Evolutionary conservation across 805 yeast species (phyloP).

Genomic region (Tetrapisispora fleetii): DNA sequence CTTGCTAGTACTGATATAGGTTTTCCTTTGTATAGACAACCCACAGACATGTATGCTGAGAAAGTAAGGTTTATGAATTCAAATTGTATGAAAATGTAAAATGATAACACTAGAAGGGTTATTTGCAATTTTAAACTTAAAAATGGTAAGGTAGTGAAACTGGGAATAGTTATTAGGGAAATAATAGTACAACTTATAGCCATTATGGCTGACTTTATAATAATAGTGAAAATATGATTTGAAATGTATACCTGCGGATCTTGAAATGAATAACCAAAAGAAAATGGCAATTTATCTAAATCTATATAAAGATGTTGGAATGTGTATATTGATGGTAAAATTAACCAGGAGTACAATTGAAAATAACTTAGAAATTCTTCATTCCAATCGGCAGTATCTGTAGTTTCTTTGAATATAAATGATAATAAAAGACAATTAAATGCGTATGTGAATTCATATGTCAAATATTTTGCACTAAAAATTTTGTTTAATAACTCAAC

Average conservation of each 20-base stretch:
- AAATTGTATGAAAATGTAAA: constrained; percentile 35
- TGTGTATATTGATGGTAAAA: constrained; percentile 38
- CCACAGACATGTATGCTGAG: constrained; percentile 58
- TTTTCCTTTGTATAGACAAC: constrained; percentile 59
- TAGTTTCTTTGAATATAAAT: constrained; percentile 17
- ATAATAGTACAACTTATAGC: constrained; percentile 1
- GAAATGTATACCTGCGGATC: constrained; percentile 30
- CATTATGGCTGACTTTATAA: constrained; percentile 28
- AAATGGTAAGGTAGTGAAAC: constrained; percentile 11
- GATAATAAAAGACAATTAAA: constrained; percentile 18
- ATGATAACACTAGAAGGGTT: constrained; percentile 28
- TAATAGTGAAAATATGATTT: constrained; percentile 21
- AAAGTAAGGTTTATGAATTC: constrained; percentile 49
- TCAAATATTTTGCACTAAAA: constrained; percentile 26
- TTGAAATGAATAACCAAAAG: constrained; percentile 31
- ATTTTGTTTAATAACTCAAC: constrained; percentile 20
- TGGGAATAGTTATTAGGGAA: constrained; percentile 7
- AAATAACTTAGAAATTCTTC: neutral
- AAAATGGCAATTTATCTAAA: constrained; percentile 43
- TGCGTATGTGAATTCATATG: constrained; percentile 13
- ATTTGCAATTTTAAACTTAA: constrained; percentile 29
- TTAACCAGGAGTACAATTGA: constrained; percentile 26
- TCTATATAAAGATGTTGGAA: constrained; percentile 44
- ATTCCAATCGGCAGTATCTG: neutral
- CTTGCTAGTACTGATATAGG: constrained; percentile 47